A percentile compares a stretch with the other conserved stretches of the same genome.
Conservation (phyloP, 352 stramenopile species). For the Pythium plurisporium region DNA sequence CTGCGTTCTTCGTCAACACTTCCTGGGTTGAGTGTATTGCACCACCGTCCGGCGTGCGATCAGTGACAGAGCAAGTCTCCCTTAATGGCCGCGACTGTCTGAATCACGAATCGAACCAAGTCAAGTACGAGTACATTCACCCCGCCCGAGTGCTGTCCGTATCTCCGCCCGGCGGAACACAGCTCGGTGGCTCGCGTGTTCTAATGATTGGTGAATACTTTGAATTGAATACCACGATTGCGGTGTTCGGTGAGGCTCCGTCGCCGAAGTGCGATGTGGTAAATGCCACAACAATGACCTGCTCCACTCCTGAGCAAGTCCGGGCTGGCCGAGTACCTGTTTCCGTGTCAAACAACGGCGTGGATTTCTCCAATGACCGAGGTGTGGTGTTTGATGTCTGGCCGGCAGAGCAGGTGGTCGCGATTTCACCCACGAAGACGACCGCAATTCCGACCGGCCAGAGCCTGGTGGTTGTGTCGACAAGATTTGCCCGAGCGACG, state of each 20-base stretch:
- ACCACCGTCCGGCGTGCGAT: slow-evolving; percentile 25
- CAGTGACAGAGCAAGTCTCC: slow-evolving; percentile 35
- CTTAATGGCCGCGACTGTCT: slow-evolving; percentile 57
- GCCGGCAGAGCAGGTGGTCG: slow-evolving; percentile 39
- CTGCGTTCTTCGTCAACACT: slow-evolving; percentile 61
- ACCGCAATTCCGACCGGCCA: slow-evolving; percentile 27
- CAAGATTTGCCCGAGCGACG: slow-evolving; percentile 29
- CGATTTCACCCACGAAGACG: slow-evolving; percentile 28
- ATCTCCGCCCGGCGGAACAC: slow-evolving; percentile 30
- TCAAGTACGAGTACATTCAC: slow-evolving; percentile 42
- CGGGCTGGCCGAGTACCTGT: slow-evolving; percentile 24
- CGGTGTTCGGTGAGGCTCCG: slow-evolving; percentile 8
- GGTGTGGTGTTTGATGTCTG: slow-evolving; percentile 29
- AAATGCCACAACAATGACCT: slow-evolving; percentile 38
- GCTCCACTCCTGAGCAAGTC: slow-evolving; percentile 31
- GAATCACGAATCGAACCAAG: slow-evolving; percentile 22
- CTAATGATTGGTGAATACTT: slow-evolving; percentile 39
- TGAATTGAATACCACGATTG: slow-evolving; percentile 30
- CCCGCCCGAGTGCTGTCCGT: slow-evolving; percentile 29
- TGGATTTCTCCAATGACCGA: slow-evolving; percentile 41
- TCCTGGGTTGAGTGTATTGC: slow-evolving; percentile 52
- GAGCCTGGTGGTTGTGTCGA: slow-evolving; percentile 30
- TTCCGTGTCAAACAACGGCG: slow-evolving; percentile 53
- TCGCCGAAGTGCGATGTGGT: slow-evolving; percentile 3
- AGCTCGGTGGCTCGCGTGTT: slow-evolving; percentile 52